Base-by-base conservation (phyloP, 2,329 filamentous ascomycete species). In the Metarhizium guizhouense region DNA sequence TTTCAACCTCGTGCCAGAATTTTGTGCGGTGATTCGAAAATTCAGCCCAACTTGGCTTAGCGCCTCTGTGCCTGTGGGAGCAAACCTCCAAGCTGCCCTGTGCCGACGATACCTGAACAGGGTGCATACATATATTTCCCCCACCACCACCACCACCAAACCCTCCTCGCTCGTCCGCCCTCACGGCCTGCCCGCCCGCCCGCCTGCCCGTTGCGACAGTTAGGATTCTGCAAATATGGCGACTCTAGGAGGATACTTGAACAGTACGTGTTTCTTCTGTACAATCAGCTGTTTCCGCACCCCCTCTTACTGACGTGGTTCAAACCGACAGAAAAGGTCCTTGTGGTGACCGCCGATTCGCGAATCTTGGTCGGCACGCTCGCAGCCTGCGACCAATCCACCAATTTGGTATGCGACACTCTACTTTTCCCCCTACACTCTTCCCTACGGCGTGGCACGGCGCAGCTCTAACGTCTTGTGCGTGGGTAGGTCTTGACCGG, bases 271-370 rank as follows among this genome's bases (percentile, higher is more conserved):
- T 18, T 14, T 10, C 18, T 52, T 32, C 4, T 25, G 25, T 1
- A 25, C 25, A 25, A 4, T 25, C 3, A 4, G 25, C 3, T 25
- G 25, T 47, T 29, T 45, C 50, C 13, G 10, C 42, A 11, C 8
- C 16, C 16, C 30, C n/a, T 4, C 10, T 40, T 40, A 10, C 36
- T 51, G 20, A 47, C 52, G 16, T 42, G n/a, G 3, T 40, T n/a
- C 7, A 10, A 30, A 13, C 38, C 14, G 56, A 11, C 47, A 96
- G 94, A 96, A 74, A 95, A 90, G 72, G 90, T 97, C 64, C 80
- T 92, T 57, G 87, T 97, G 66, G 82, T 97, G 60, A 97, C 94
- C 32, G 87, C 90, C 63, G 94, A 97, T 73, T 94, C 93, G 53
- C 86, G 93, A 64, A 95, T 90, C 50, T 76, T 93, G 25, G 81